Evolutionary conservation across 192 early-diverging fungal genomes (phyloP), one percentile per base, ranked within the genome.

Genomic region (Gamsiella multidivaricata): DNA sequence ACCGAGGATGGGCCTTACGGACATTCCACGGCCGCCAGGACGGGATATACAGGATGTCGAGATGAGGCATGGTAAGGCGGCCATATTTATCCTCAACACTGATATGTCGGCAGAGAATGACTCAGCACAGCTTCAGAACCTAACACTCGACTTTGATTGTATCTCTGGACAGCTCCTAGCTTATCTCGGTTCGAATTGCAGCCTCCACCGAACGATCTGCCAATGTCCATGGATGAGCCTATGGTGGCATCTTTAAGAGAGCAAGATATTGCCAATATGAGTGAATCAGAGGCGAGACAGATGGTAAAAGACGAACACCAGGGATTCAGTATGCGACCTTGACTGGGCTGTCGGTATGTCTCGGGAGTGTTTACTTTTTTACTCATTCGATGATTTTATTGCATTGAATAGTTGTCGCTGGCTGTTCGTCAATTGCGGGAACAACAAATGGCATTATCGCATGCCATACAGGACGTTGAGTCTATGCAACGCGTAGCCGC

Each of bases 301-400:
- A 52, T 54, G 59, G 74, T 78, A 78, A n/a, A n/a, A n/a, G n/a
- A n/a, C n/a, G n/a, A n/a, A n/a, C n/a, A 20, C 15, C 34, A 64
- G 23, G 20, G 8, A 39, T 22, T 6, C n/a, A n/a, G n/a, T n/a
- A n/a, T n/a, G n/a, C n/a, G n/a, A n/a, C n/a, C n/a, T n/a, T n/a
- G 41, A 32, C 20, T 20, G 14, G 18, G 22, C 20, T n/a, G n/a
- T n/a, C n/a, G n/a, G n/a, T n/a, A n/a, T n/a, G n/a, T n/a, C n/a
- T n/a, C n/a, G n/a, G n/a, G 45, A 6, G n/a, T 46, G 45, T 46
- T 18, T 46, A 46, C 9, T 18, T n/a, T 46, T 9, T 46, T 18
- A 9, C 7, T 39, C 12, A 39, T 9, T 5, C 37, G 12, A 39
- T 9, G 8, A 5, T 23, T 33, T 23, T 33, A n/a, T 59, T 46